Base-by-base conservation (phyloP, 163 green algal species). In the Trebouxia gelatinosa region DNA sequence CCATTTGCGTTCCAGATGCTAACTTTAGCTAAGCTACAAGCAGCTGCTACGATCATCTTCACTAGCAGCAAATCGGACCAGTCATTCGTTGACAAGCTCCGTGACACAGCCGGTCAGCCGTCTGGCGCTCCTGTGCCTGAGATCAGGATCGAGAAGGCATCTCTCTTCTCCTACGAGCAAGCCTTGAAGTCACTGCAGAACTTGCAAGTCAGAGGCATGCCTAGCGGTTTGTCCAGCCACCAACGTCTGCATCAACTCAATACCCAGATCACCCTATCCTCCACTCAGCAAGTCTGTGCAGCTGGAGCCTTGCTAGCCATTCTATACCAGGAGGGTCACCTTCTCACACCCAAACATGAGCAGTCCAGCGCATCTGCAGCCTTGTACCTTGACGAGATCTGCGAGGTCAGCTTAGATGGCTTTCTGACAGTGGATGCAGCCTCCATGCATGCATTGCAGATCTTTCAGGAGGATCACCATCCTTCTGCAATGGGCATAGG, bases 401-500 rank as follows among this genome's bases (percentile, higher is more conserved):
- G 11, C 34, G 61, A 72, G 76, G 34, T 85, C 35, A 78, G 57
- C 9, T 70, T 93, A 3, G 51, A 80, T 35, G 87, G 79, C 64
- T 92, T 87, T 64, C 77, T 97, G 50, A 86, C 82, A 31, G 77
- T 96, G 57, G 92, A 97, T 75, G 26, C 80, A 2, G 50, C 64
- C 35, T 92, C 84, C 17, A 78, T 95, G 75, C 70, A 79, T 19
- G 90, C 88, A 2, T 86, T 97, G 34, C 86, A 91, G 61, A 77
- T 85, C 11, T 81, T 81, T 50, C 83, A 90, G 54, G 78, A 91
- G 35, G 91, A 98, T 65, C 64, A 68, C 13, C 93, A 98, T 77
- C 93, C 93, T 5, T 93, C 86, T 31, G 74, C 83, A 31, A 97
- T 98, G 93, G 93, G 93, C 65, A 90, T 98, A 11, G 93, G 93